Conservation (phyloP, 495 filamentous ascomycete species). For the Oidiodendron maius region DNA sequence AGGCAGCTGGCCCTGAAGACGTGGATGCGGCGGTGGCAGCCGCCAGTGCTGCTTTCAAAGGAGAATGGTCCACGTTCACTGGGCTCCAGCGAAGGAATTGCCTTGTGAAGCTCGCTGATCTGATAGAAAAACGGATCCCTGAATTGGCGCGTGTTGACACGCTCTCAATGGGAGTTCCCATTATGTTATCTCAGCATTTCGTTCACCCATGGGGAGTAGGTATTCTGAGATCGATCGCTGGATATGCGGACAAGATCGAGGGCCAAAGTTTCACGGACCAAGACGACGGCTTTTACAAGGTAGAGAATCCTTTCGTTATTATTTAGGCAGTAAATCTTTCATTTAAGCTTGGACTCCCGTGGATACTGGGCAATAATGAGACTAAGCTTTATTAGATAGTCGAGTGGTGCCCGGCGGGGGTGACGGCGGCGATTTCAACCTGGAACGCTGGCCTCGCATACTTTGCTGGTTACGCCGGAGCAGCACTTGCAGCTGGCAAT, state of each 20-base stretch:
- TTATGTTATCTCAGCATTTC: background rate
- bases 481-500: constrained; percentile 40
- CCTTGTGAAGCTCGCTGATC: constrained; percentile 7
- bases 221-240: background rate
- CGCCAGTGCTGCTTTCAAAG: background rate
- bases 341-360: constrained; percentile 3
- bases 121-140: background rate
- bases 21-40: constrained; percentile 5
- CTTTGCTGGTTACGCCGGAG: constrained; percentile 32
- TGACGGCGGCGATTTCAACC: constrained; percentile 33
- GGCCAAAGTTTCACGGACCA: background rate
- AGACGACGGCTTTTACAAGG: constrained; percentile 8
- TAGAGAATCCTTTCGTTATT: constrained; percentile 30
- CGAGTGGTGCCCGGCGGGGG: constrained; percentile 29
- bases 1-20: background rate
- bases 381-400: constrained; percentile 3
- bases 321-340: constrained; percentile 34
- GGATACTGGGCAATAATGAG: background rate
- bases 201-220: background rate
- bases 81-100: constrained; percentile 4
- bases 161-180: background rate
- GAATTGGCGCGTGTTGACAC: background rate
- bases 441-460: constrained; percentile 44
- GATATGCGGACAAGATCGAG: background rate
- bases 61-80: constrained; percentile 5